Conservation (phyloP, 2,329 filamentous ascomycete genomes). For the Alternaria angustiovoidea region DNA sequence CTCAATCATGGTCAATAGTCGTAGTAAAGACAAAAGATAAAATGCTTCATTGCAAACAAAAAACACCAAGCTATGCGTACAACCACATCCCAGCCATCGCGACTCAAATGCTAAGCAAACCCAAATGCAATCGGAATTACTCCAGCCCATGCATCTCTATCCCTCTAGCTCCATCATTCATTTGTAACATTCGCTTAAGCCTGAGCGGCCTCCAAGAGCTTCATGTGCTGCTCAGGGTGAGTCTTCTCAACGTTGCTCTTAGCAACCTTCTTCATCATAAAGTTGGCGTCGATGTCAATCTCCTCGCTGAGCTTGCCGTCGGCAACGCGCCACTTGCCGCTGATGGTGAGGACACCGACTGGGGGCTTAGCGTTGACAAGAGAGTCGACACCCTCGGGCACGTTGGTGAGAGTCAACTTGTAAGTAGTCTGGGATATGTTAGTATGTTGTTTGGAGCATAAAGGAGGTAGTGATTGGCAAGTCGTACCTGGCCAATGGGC, state of each 20-base stretch:
- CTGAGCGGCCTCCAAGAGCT: constrained; percentile 44
- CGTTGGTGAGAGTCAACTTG: constrained; percentile 52
- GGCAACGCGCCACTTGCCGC: constrained; percentile 49
- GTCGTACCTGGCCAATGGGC: constrained; percentile 48
- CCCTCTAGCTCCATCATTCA: neutral
- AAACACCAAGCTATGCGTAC: constrained; percentile 1
- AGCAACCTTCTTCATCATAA: constrained; percentile 54
- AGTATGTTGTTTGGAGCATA: neutral
- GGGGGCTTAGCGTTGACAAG: constrained; percentile 53
- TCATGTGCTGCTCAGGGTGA: constrained; percentile 49
- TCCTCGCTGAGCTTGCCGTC: constrained; percentile 47
- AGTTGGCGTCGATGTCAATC: constrained; percentile 53
- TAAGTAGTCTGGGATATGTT: constrained; percentile 47
- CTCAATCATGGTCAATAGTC: neutral
- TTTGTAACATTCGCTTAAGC: constrained; percentile 18
- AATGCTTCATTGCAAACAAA: neutral
- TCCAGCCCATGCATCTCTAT: neutral
- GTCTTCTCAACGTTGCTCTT: constrained; percentile 53
- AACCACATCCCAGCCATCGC: neutral
- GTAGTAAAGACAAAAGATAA: neutral
- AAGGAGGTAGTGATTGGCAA: neutral
- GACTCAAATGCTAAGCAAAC: neutral
- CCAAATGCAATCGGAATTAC: neutral
- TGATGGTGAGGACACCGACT: constrained; percentile 50
- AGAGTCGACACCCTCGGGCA: constrained; percentile 44